A percentile compares a stretch with the other conserved stretches of the same genome.
Conservation (phyloP, 768 basidiomycete species). For the Russula lepida region DNA sequence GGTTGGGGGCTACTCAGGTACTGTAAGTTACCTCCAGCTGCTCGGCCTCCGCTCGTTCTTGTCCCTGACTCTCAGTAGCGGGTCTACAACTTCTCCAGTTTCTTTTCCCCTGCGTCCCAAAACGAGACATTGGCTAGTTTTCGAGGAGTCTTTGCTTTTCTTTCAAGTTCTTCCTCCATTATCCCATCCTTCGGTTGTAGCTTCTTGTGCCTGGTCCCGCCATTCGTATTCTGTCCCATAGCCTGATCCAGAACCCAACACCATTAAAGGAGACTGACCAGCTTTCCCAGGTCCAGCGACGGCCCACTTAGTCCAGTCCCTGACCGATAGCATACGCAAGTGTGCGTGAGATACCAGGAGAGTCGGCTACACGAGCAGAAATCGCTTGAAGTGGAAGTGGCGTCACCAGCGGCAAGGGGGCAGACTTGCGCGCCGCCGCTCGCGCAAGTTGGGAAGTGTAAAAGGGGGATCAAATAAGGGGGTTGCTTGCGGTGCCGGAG, state of each 20-base stretch:
- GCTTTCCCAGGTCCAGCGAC: neutral
- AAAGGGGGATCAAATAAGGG: slow-evolving; percentile 2
- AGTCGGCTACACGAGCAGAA: neutral
- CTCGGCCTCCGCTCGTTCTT: neutral
- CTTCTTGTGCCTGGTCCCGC: neutral
- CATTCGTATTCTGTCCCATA: neutral
- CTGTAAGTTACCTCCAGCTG: neutral
- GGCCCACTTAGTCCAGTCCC: neutral
- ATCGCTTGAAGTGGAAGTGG: neutral
- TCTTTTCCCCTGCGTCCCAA: neutral
- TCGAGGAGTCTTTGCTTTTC: neutral
- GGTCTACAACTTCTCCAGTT: neutral
- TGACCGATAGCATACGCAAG: slow-evolving; percentile 24
- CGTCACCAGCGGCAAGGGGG: neutral
- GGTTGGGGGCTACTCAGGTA: neutral
- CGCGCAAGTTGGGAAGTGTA: neutral
- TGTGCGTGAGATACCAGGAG: slow-evolving; percentile 4
- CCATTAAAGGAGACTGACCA: neutral
- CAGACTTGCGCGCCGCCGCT: neutral
- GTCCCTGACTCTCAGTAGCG: neutral
- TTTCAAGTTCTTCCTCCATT: neutral
- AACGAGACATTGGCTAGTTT: neutral
- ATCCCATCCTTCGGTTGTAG: neutral
- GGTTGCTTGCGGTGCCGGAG: neutral
- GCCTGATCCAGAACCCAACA: neutral